A percentile compares a stretch with the other conserved stretches of the same genome.
phyloP scores from a whole-genome alignment of 805 yeast species.

The Wickerhamomyces chaumierensis region DNA sequence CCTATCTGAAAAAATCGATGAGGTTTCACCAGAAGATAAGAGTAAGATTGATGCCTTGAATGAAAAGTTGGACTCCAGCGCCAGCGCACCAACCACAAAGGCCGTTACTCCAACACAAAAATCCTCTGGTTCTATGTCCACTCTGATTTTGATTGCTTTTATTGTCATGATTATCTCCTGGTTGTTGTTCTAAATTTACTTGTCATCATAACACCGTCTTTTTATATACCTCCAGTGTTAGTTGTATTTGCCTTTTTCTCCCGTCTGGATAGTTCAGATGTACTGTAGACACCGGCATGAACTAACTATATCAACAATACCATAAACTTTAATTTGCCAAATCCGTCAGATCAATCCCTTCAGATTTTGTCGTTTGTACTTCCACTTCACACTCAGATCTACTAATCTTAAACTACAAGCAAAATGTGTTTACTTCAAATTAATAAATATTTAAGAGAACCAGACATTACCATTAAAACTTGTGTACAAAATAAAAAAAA shows the following conservation, averaged over 20 bases:
- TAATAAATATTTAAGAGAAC: background rate
- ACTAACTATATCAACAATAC: no score
- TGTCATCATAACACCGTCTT: no score
- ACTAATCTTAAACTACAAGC: no score
- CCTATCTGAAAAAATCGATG: slow-evolving; percentile 13
- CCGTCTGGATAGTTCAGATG: no score
- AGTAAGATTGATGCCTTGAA: slow-evolving; percentile 31
- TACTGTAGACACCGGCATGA: no score
- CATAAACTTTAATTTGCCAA: background rate
- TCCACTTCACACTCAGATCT: no score
- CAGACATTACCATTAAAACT: background rate
- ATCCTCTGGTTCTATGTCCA: slow-evolving; percentile 43
- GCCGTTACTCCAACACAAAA: slow-evolving; percentile 21
- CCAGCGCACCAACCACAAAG: slow-evolving; percentile 17
- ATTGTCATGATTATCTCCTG: slow-evolving; percentile 54
- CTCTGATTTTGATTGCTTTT: slow-evolving; percentile 40
- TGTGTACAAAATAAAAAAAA: background rate
- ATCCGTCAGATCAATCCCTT: no score
- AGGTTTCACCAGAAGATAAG: slow-evolving; percentile 27
- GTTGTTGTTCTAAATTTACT: slow-evolving; percentile 33
- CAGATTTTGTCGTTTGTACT: no score
- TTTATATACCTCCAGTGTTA: no score
- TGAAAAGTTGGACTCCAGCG: slow-evolving; percentile 33
- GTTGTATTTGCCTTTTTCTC: no score
- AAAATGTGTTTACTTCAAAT: no score